Base-by-base conservation (phyloP, 768 basidiomycete species). In the Melanogaster broomeanus region DNA sequence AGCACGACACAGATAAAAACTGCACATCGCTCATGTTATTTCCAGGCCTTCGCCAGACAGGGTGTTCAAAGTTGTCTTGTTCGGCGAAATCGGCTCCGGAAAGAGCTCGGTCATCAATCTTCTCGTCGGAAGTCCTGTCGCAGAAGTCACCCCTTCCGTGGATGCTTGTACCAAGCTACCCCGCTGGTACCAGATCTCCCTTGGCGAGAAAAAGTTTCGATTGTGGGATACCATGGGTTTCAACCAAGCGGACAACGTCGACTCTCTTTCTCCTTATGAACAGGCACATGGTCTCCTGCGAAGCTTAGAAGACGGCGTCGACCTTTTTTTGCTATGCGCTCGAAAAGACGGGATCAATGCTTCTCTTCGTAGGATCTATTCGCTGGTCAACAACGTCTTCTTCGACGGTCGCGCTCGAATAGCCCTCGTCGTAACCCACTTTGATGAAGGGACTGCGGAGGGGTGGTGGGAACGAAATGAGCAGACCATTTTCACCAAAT, bases 381-480 rank as follows among this genome's bases (percentile, higher is more conserved):
- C 60, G 53, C 45, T 77, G 9, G 63, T 77, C 56, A 53, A 64
- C 28, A 63, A 71, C 28, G 65, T 77, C 39, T 69, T 78, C 45
- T 77, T 75, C 45, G 58, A 57, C 12, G 55, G 61, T 19, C 48
- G 59, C 11, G 76, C 73, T 1, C 73, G 68, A 6, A 66, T 72
- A 35, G 64, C 71, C 7, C 54, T 77, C 18, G 64, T 72, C 41
- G 56, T 77, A 28, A 77, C 74, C 12, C 69, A 74, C 28, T 66
- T 76, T 15, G 77, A 60, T 60, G 28, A 16, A 24, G 60, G 12
- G 3, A 60, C 63, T 7, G 61, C 68, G 47, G 59, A 65, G 2
- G 50, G 53, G n/a, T 77, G 76, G 76, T 77, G 76, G 76, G 52
- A 43, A 8, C 39, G 55, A 41, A 76, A 76, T 38, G 50, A 63